Percentiles rank a stretch among this genome's conserved stretches.
Conservation (phyloP, 2,329 filamentous ascomycete species). For the Xylaria sp. region DNA sequence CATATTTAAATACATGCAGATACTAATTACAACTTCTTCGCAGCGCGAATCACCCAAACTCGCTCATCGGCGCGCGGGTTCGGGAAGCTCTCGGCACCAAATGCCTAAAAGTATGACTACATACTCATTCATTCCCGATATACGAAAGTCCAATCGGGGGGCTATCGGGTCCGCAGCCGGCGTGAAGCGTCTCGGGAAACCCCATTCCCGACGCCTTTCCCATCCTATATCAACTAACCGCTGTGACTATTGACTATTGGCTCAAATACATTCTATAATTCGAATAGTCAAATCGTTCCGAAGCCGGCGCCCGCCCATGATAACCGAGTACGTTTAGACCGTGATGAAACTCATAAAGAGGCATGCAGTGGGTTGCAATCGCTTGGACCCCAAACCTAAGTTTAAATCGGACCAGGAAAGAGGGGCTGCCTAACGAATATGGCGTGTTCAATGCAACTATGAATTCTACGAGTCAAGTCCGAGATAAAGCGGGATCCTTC, state of each 20-base stretch:
- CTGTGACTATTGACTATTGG: not conserved
- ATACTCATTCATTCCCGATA: conserved; percentile 32
- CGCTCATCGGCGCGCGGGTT: conserved; percentile 10
- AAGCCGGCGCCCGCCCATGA: not conserved
- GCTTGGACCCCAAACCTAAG: too few relatives aligned
- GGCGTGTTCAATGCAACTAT: not conserved
- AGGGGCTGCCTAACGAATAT: not conserved
- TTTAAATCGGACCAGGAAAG: not conserved
- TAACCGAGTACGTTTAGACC: not conserved
- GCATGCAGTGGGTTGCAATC: too few relatives aligned
- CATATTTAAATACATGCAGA: not conserved
- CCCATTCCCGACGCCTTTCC: conserved; percentile 55
- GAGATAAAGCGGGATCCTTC: not conserved
- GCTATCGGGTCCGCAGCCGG: not conserved
- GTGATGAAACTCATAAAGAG: too few relatives aligned
- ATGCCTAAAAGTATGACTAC: not conserved
- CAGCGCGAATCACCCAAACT: not conserved
- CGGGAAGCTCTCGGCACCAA: conserved; percentile 11
- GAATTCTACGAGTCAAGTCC: not conserved
- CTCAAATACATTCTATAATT: not conserved
- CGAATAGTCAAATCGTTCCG: not conserved
- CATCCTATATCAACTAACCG: not conserved
- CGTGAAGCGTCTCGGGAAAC: not conserved
- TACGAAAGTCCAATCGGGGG: not conserved
- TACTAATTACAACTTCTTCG: not conserved